These are phyloP conservation scores for Lycium ferocissimum DNA, from an alignment of 257 asterid genomes.

Conservation along the genomic window DNA sequence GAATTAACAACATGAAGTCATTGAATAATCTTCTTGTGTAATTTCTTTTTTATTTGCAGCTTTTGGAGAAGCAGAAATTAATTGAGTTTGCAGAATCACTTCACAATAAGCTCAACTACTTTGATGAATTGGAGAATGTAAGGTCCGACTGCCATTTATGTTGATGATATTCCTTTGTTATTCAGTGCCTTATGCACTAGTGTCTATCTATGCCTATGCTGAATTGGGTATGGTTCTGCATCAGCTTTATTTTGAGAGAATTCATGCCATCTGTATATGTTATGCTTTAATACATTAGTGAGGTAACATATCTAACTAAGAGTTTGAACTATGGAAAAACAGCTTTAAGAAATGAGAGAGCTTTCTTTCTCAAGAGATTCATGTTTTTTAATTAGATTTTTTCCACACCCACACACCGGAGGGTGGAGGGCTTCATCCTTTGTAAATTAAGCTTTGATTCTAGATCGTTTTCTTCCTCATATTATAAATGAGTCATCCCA, in stretches of 20 bases:
- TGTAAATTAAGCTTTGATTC: not conserved
- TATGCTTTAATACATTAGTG: constrained; percentile 12
- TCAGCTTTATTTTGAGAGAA: constrained; percentile 15
- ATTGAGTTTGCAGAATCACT: constrained; percentile 97
- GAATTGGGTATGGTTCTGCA: not conserved
- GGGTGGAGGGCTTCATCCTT: not conserved
- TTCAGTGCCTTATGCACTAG: not conserved
- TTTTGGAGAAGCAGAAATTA: constrained; percentile 91
- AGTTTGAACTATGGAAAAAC: constrained; percentile 7
- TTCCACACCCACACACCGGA: not conserved
- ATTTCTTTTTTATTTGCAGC: constrained; percentile 61
- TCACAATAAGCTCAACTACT: constrained; percentile 93
- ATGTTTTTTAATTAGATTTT: not conserved
- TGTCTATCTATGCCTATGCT: constrained; percentile 26
- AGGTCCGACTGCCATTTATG: constrained; percentile 55
- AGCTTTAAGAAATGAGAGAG: constrained; percentile 11
- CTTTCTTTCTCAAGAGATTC: constrained; percentile 18
- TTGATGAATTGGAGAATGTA: constrained; percentile 99
- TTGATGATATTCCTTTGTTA: constrained; percentile 35
- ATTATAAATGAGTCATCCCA: not conserved
- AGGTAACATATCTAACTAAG: constrained; percentile 12
- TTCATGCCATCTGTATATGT: not conserved
- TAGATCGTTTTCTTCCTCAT: constrained; percentile 23
- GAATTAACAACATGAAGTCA: not conserved
- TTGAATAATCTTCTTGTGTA: constrained; percentile 27